Evolutionary conservation across 192 early-diverging fungal species (phyloP).

Genomic region (Backusella macrospora): DNA sequence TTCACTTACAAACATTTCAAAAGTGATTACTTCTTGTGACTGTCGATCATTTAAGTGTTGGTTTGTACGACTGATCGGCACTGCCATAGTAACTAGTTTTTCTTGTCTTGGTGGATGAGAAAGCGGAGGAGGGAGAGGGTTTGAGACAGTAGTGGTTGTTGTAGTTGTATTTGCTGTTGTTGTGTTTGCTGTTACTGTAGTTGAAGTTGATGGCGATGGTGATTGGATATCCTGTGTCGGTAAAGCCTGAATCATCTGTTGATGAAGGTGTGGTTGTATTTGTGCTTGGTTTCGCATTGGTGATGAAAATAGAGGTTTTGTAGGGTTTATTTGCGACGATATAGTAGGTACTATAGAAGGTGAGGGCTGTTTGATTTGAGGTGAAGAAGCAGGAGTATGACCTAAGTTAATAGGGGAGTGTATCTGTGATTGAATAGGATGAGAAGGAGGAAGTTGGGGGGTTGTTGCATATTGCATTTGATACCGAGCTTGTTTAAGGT

Average conservation of each 20-base stretch:
- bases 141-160: neutral
- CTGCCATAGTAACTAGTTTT: neutral
- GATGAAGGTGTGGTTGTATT: constrained; percentile 6
- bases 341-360: constrained; percentile 14
- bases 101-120: neutral
- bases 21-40: constrained; percentile 20
- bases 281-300: constrained; percentile 19
- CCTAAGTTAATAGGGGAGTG: constrained; percentile 24
- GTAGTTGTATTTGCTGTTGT: neutral
- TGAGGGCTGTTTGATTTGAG: constrained; percentile 23
- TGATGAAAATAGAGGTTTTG: neutral
- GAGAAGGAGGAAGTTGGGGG: constrained; percentile 13
- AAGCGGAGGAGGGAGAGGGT: neutral
- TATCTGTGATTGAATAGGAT: constrained; percentile 19
- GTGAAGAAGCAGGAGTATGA: constrained; percentile 17
- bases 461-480: constrained; percentile 23
- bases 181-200: neutral
- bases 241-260: neutral
- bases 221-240: constrained; percentile 21
- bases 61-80: neutral
- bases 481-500: constrained; percentile 14
- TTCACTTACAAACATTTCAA: constrained; percentile 26
- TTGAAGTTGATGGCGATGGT: neutral
- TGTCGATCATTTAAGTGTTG: constrained; percentile 11
- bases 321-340: neutral